Evolutionary conservation across 2,329 filamentous ascomycete genomes (phyloP).

Genomic region (Myriosclerotinia curreyana): DNA sequence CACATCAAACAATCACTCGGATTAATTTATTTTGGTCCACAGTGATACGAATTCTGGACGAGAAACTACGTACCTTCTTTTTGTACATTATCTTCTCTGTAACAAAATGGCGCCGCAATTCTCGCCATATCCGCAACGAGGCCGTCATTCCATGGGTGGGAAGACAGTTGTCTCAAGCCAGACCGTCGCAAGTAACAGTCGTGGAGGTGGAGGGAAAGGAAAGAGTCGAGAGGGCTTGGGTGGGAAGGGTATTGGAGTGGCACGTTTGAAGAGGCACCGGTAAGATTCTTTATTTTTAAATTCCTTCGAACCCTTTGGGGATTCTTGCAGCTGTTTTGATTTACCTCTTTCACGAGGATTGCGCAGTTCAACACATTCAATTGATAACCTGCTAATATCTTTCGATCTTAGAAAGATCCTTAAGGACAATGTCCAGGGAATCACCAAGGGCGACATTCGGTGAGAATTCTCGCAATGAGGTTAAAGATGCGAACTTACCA

Average conservation of each 20-base stretch:
- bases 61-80: neutral
- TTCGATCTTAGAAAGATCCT: conserved; percentile 45
- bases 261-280: conserved; percentile 24
- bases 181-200: neutral
- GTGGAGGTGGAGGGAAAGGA: conserved; percentile 22
- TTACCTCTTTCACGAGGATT: too few relatives aligned
- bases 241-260: conserved; percentile 22
- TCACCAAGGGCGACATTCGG: conserved; percentile 56
- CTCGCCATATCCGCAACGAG: neutral
- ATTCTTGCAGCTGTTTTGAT: neutral
- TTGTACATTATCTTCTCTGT: neutral
- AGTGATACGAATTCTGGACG: neutral
- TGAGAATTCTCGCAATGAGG: conserved; percentile 35
- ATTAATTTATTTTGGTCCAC: neutral
- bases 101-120: neutral
- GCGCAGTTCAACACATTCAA: neutral
- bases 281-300: neutral
- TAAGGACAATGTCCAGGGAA: conserved; percentile 48
- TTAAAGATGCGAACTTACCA: conserved; percentile 1
- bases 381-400: conserved; percentile 10
- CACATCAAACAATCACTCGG: neutral
- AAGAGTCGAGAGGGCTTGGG: conserved; percentile 15
- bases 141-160: neutral
- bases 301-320: neutral
- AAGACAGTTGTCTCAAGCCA: neutral